Evolutionary conservation across 495 filamentous ascomycete species (phyloP), one percentile per base, ranked within the genome.

Genomic region (Aspergillus egyptiacus): DNA sequence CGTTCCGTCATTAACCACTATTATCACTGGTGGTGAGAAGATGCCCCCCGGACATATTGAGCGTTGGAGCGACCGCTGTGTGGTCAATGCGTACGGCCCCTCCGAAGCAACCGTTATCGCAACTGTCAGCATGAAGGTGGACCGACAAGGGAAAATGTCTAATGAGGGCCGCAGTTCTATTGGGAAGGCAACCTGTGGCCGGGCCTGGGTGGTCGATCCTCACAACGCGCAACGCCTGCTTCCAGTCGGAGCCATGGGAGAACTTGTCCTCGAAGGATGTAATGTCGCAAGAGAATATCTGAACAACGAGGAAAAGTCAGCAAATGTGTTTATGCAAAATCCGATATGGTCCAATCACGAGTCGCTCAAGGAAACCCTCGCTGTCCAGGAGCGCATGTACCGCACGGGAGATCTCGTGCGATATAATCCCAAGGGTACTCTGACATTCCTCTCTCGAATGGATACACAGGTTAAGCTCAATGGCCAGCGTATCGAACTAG

Each of bases 221-320:
- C 36, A 58, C 6, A 38, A 71, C 30, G 48, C 58, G 10, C 37
- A 64, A 3, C 55, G 46, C 11, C 60, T 73, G 19, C 51, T 55
- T 6, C 67, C 71, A 14, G 48, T 76, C 9, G 75, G 75, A 5
- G 56, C 52, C 4, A 53, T 65, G 6, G 73, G 74, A 1, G 75
- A 77, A 52, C 45, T 79, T 3, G 50, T 68, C 13, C 40, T 79
- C 8, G 66, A 74, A 48, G 72, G 75, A 0, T 66, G 67, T 6
- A 53, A 66, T 10, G 60, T 79, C 6, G 71, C 58, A 7, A 46
- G 54, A 28, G 69, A 68, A 1, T 79, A 77, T 47, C 50, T 76
- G 0, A 54, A 65, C 37, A 57, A 70, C 24, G 30, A 48, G 0
- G 54, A 48, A 2, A 67, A 64, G 43, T 72, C 69, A 11, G 37